These are phyloP conservation scores for Hypoxylon sp. DNA, from an alignment of 2,329 filamentous ascomycete species.

Conservation along the genomic window DNA sequence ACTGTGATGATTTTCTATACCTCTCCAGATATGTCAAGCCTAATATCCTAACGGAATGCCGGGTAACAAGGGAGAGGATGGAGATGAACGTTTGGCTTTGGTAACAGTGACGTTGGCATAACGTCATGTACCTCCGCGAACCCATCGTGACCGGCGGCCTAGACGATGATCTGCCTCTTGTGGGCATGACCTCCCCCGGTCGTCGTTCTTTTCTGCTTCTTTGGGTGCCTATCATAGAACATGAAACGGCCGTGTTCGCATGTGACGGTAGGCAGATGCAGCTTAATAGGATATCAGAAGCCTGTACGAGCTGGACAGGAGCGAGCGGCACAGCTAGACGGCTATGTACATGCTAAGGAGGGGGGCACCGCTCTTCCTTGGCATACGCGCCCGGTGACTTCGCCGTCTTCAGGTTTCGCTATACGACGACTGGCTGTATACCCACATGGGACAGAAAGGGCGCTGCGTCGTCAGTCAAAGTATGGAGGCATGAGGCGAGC, in stretches of 20 bases:
- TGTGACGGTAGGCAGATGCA: too few relatives aligned
- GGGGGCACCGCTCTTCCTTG: conserved; percentile 25
- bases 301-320: conserved; percentile 1
- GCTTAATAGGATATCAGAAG: not conserved
- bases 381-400: conserved; percentile 1
- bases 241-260: too few relatives aligned
- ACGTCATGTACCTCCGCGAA: conserved; percentile 23
- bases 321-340: not conserved
- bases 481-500: conserved; percentile 4
- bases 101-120: conserved; percentile 32
- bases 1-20: conserved; percentile 15
- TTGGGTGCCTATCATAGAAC: not conserved
- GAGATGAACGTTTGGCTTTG: conserved; percentile 16
- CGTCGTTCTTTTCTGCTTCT: not conserved
- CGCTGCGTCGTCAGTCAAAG: conserved; percentile 7
- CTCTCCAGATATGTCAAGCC: conserved; percentile 24
- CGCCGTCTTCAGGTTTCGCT: not conserved
- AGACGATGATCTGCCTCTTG: not conserved
- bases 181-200: conserved; percentile 3
- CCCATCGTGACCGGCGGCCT: not conserved
- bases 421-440: too few relatives aligned
- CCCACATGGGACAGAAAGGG: too few relatives aligned
- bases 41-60: conserved; percentile 17
- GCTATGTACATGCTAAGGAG: not conserved
- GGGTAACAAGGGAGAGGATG: conserved; percentile 18